Conservation (phyloP, 1,284 basidiomycete genomes). For the Ganoderma resinaceum region DNA sequence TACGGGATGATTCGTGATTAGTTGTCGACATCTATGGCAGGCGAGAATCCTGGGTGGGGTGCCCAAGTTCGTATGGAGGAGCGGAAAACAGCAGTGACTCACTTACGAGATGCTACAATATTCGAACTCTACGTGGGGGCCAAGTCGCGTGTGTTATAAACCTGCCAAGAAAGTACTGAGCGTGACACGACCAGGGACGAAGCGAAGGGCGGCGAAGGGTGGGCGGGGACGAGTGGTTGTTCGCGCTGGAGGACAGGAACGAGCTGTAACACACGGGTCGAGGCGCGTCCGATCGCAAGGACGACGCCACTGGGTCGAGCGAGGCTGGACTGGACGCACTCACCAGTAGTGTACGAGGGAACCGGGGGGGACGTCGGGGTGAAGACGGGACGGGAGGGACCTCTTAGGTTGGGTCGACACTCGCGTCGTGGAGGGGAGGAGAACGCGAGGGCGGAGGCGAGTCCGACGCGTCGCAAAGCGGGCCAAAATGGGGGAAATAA, state of each 20-base stretch:
- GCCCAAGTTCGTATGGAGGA: conserved; percentile 27
- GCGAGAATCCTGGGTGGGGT: conserved; percentile 22
- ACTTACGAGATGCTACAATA: conserved; percentile 33
- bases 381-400: conserved; percentile 14
- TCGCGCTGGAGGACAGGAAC: conserved; percentile 22
- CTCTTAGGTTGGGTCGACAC: conserved; percentile 28
- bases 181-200: conserved; percentile 9
- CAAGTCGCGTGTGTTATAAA: conserved; percentile 27
- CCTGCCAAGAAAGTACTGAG: conserved; percentile 19
- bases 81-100: conserved; percentile 27
- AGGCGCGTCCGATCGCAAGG: conserved; percentile 25
- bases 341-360: conserved; percentile 23
- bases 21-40: conserved; percentile 54
- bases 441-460: conserved; percentile 28
- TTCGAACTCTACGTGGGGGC: conserved; percentile 22
- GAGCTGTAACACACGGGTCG: conserved; percentile 26
- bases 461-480: conserved; percentile 34
- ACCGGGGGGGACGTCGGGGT: conserved; percentile 13
- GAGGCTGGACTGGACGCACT: conserved; percentile 13
- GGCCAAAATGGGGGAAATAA: conserved; percentile 32
- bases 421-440: conserved; percentile 33
- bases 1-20: conserved; percentile 57
- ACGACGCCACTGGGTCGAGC: conserved; percentile 19
- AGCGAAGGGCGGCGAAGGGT: conserved; percentile 4
- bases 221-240: background rate